Percentiles rank a stretch among this genome's conserved stretches.
Conservation (phyloP, 176 grass and related monocot species). For the Oryza officinalis region DNA sequence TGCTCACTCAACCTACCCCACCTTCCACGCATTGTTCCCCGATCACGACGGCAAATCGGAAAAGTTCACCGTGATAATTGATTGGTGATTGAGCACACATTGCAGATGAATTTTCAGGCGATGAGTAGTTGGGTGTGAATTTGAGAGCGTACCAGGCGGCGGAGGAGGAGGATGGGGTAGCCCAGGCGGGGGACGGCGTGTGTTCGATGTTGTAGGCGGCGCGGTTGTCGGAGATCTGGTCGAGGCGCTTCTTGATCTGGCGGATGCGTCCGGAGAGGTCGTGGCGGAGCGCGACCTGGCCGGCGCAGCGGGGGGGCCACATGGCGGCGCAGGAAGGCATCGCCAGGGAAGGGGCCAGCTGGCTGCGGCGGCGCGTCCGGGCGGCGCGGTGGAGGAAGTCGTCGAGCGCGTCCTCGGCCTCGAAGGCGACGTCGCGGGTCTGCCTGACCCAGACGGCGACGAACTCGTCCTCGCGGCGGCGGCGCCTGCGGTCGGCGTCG, state of each 20-base stretch:
- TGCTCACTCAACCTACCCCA: too few relatives aligned
- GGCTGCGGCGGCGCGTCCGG: neutral
- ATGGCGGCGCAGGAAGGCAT: neutral
- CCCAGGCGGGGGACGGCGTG: conserved; percentile 36
- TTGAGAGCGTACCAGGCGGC: conserved; percentile 33
- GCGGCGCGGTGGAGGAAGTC: conserved; percentile 60
- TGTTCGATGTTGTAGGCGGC: conserved; percentile 10
- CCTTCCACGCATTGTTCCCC: too few relatives aligned
- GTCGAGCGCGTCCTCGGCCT: conserved; percentile 68
- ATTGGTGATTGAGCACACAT: too few relatives aligned
- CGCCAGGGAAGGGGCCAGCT: too few relatives aligned
- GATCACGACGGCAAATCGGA: too few relatives aligned
- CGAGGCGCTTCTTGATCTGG: conserved; percentile 50
- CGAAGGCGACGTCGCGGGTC: conserved; percentile 65
- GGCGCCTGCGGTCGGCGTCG: conserved; percentile 57
- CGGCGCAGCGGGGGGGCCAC: conserved; percentile 28
- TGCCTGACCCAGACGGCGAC: conserved; percentile 64
- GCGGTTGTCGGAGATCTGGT: conserved; percentile 53
- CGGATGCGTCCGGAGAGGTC: conserved; percentile 43
- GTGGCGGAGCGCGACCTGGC: conserved; percentile 40
- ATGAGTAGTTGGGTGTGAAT: too few relatives aligned
- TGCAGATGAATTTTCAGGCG: neutral
- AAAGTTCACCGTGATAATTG: too few relatives aligned
- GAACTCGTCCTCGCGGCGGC: conserved; percentile 51
- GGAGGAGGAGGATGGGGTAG: neutral